phyloP scores from a whole-genome alignment of 768 basidiomycete genomes.

The Tylopilus balloui region DNA sequence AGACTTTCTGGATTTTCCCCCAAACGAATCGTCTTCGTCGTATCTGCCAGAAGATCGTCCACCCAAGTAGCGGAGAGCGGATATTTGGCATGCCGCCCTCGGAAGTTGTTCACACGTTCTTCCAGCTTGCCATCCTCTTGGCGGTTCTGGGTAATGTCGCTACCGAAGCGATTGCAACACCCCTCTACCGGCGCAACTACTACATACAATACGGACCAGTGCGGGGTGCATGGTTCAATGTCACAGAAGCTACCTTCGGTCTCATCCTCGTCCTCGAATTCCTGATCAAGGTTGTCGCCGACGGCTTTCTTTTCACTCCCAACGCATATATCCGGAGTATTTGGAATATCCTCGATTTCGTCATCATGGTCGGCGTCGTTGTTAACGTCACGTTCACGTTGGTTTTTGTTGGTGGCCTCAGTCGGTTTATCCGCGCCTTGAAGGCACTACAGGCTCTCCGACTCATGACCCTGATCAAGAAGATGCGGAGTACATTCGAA shows the following conservation, averaged over 20 bases:
- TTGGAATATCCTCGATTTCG: slow-evolving; percentile 89
- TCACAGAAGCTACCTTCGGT: slow-evolving; percentile 71
- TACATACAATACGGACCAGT: slow-evolving; percentile 53
- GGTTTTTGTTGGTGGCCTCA: slow-evolving; percentile 71
- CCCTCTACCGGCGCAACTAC: slow-evolving; percentile 73
- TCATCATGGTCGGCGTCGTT: slow-evolving; percentile 75
- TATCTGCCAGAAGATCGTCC: slow-evolving; percentile 78
- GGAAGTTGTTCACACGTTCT: slow-evolving; percentile 59
- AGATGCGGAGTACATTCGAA: slow-evolving; percentile 83
- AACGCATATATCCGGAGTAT: slow-evolving; percentile 89
- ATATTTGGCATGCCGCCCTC: slow-evolving; percentile 76
- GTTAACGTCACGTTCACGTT: slow-evolving; percentile 70
- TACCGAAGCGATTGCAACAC: slow-evolving; percentile 82
- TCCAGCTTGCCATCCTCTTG: slow-evolving; percentile 69
- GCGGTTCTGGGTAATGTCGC: slow-evolving; percentile 77
- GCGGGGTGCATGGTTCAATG: slow-evolving; percentile 83
- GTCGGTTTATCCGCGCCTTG: slow-evolving; percentile 76
- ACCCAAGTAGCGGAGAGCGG: slow-evolving; percentile 79
- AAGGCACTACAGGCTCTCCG: slow-evolving; percentile 87
- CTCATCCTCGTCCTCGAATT: slow-evolving; percentile 75
- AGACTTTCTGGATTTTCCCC: slow-evolving; percentile 83
- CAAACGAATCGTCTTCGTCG: slow-evolving; percentile 71
- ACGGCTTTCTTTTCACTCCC: slow-evolving; percentile 87
- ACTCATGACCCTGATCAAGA: slow-evolving; percentile 83
- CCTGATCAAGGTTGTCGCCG: slow-evolving; percentile 85